These are phyloP conservation scores for Hydnomerulius pinastri DNA, from an alignment of 768 basidiomycete genomes.

Conservation along the genomic window DNA sequence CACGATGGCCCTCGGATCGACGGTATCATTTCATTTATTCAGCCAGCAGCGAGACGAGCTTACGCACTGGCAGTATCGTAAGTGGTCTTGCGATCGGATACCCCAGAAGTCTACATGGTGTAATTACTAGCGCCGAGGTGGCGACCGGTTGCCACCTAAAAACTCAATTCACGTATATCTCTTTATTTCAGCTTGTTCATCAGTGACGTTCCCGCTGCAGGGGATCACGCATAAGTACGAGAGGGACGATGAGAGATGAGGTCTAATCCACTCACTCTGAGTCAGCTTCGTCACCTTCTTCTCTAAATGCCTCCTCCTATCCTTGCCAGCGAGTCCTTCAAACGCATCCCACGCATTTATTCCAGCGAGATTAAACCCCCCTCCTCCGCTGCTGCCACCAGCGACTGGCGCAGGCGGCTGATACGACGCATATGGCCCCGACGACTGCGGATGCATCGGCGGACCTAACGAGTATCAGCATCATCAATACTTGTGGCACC, in stretches of 20 bases:
- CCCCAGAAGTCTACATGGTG: no score
- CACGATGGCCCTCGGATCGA: no score
- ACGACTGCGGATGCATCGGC: constrained; percentile 8
- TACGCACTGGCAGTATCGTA: no score
- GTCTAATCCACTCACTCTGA: constrained; percentile 52
- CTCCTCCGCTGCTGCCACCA: not conserved
- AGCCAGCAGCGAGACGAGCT: no score
- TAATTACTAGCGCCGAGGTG: no score
- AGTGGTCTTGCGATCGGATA: no score
- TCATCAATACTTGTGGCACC: not conserved
- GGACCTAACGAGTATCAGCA: constrained; percentile 5
- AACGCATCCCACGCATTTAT: constrained; percentile 51
- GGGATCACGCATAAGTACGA: no score
- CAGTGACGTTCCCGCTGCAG: constrained; percentile 10
- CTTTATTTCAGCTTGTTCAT: constrained; percentile 14
- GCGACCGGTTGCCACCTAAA: not conserved
- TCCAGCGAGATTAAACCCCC: constrained; percentile 12
- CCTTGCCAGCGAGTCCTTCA: constrained; percentile 56
- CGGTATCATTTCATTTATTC: no score
- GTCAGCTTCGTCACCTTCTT: constrained; percentile 46
- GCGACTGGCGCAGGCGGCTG: constrained; percentile 1
- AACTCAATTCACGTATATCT: not conserved
- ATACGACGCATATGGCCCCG: constrained; percentile 11
- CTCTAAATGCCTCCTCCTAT: constrained; percentile 51
- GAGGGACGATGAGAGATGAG: no score